Conservation (phyloP, 768 basidiomycete genomes). For the Suillus brevipes region DNA sequence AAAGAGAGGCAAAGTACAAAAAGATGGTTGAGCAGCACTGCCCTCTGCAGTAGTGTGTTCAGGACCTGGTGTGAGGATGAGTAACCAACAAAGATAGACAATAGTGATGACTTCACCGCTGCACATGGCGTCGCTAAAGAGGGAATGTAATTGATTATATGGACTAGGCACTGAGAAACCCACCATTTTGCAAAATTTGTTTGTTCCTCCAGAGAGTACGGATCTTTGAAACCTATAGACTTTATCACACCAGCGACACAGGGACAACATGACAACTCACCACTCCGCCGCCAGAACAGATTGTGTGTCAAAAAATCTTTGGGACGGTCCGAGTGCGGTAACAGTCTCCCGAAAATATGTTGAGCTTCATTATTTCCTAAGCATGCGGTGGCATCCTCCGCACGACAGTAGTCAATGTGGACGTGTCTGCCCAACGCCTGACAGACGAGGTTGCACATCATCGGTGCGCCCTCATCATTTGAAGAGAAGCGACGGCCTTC, state of each 20-base stretch:
- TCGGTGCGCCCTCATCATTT: constrained; percentile 58
- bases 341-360: constrained; percentile 44
- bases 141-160: neutral
- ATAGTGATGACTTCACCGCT: constrained; percentile 32
- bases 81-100: neutral
- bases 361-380: constrained; percentile 41
- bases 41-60: constrained; percentile 46
- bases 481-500: constrained; percentile 55
- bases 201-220: constrained; percentile 58
- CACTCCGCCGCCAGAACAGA: constrained; percentile 57
- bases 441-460: constrained; percentile 64
- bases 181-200: constrained; percentile 55
- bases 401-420: constrained; percentile 58
- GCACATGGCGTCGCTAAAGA: constrained; percentile 50
- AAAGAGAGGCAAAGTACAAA: constrained; percentile 54
- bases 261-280: constrained; percentile 30
- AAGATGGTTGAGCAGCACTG: constrained; percentile 48
- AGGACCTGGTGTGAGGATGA: constrained; percentile 35
- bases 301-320: constrained; percentile 59
- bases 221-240: constrained; percentile 57
- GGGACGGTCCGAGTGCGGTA: constrained; percentile 43
- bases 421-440: constrained; percentile 54
- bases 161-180: constrained; percentile 11
- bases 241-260: neutral
- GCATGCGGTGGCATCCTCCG: constrained; percentile 39